phyloP scores from a whole-genome alignment of 768 basidiomycete species.

The Calvatia gigantea region DNA sequence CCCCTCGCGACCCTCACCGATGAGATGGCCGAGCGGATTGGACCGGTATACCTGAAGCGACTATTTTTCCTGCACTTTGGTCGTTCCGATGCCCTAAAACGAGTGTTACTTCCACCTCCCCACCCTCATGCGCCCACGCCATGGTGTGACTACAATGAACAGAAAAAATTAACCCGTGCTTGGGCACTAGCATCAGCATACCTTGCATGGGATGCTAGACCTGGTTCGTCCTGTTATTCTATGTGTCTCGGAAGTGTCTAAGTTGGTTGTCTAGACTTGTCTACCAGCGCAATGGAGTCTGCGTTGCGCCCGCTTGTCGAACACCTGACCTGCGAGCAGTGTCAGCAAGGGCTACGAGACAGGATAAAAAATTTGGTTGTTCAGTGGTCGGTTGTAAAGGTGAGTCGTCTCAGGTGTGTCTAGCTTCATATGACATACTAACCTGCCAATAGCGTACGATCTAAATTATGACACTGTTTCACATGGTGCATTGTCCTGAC shows the following conservation, averaged over 20 bases:
- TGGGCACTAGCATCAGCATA: conserved; percentile 84
- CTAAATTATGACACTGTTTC: conserved; percentile 26
- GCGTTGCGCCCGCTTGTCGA: conserved; percentile 68
- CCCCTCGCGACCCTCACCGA: conserved; percentile 67
- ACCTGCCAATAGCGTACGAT: conserved; percentile 47
- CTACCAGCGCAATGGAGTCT: conserved; percentile 66
- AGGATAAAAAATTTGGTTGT: conserved; percentile 65
- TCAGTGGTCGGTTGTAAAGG: conserved; percentile 82
- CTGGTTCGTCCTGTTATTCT: conserved; percentile 43
- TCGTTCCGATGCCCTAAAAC: conserved; percentile 77
- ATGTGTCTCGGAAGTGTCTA: conserved; percentile 11
- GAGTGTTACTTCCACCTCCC: conserved; percentile 71
- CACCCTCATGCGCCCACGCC: conserved; percentile 70
- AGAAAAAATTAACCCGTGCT: conserved; percentile 75
- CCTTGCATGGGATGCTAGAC: conserved; percentile 80
- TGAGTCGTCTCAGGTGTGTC: conserved; percentile 22
- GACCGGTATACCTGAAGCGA: conserved; percentile 73
- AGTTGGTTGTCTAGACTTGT: conserved; percentile 50
- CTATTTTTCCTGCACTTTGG: conserved; percentile 85
- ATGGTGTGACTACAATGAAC: conserved; percentile 67
- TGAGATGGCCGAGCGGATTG: conserved; percentile 64
- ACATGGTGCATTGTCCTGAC: too few species aligned
- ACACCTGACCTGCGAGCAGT: conserved; percentile 68
- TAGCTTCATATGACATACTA: conserved; percentile 5
- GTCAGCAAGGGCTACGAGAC: conserved; percentile 56